These are phyloP conservation scores for Pleurozium schreberi DNA, from an alignment of 225 moss, liverwort and hornwort genomes.

Conservation along the genomic window DNA sequence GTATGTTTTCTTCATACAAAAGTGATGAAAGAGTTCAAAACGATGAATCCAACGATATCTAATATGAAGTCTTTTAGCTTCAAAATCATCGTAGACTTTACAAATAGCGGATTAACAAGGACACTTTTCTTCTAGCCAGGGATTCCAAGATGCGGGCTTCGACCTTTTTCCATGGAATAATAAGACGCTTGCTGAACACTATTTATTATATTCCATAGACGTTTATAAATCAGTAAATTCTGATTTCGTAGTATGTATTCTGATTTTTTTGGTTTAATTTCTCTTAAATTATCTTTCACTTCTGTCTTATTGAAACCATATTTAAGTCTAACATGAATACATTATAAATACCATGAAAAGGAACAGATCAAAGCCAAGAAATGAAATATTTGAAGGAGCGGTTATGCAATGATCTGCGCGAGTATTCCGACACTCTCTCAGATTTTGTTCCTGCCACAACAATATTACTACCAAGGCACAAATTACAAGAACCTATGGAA, in stretches of 20 bases:
- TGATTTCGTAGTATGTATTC: background rate
- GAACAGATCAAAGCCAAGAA: background rate
- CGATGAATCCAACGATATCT: background rate
- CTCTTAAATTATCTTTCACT: background rate
- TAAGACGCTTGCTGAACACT: background rate
- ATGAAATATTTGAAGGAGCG: background rate
- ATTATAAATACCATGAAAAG: background rate
- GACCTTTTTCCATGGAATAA: too few species aligned
- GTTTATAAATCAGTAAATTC: background rate
- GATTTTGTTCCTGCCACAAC: background rate
- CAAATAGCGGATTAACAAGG: too few species aligned
- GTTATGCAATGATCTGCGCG: background rate
- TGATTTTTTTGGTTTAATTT: too few species aligned
- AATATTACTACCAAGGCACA: background rate
- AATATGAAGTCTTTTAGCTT: too few species aligned
- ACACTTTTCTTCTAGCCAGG: background rate
- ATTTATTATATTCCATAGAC: background rate
- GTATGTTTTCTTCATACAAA: too few species aligned
- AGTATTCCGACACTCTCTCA: background rate
- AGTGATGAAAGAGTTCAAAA: background rate
- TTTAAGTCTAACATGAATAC: background rate
- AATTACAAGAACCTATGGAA: background rate
- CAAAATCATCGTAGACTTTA: background rate
- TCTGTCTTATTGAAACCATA: background rate
- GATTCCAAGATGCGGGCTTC: background rate